These are phyloP conservation scores for Aspergillus saccharolyticus DNA, from an alignment of 495 filamentous ascomycete species.

Conservation along the genomic window DNA sequence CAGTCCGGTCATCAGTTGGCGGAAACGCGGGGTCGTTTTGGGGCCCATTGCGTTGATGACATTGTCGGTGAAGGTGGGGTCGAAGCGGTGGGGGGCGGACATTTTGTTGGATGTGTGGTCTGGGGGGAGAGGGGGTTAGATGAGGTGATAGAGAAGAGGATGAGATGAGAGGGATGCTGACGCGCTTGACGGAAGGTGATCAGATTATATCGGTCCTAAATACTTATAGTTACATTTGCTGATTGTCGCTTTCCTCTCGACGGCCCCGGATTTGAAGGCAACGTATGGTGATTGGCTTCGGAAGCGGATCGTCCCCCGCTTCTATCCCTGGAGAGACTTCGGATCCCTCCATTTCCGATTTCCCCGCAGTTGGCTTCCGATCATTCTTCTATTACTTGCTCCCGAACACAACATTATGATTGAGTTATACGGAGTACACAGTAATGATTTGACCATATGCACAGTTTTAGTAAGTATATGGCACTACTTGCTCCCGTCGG, in stretches of 20 bases:
- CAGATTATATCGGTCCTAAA: conserved; percentile 5
- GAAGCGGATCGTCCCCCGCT: neutral
- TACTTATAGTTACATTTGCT: too few species aligned
- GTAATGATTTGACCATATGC: too few species aligned
- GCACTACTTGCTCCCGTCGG: conserved; percentile 7
- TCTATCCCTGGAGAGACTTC: neutral
- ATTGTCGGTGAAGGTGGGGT: conserved; percentile 60
- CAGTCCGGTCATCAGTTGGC: conserved; percentile 37
- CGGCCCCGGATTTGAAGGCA: conserved; percentile 1
- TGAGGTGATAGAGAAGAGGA: neutral
- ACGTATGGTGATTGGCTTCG: neutral
- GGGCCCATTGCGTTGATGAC: conserved; percentile 69
- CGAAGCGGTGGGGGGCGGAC: conserved; percentile 36
- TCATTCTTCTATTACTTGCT: too few species aligned
- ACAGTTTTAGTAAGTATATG: too few species aligned
- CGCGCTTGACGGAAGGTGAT: too few species aligned
- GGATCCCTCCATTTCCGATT: neutral
- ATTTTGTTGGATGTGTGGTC: conserved; percentile 17
- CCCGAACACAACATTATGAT: too few species aligned
- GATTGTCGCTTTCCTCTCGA: conserved; percentile 5
- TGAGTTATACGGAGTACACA: too few species aligned
- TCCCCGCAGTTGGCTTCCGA: conserved; percentile 4
- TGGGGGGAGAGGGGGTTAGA: neutral
- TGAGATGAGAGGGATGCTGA: neutral
- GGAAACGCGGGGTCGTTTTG: conserved; percentile 53